Percentiles rank a stretch among this genome's conserved stretches.
phyloP scores from a whole-genome alignment of 495 filamentous ascomycete genomes.

The Thozetella sp. region DNA sequence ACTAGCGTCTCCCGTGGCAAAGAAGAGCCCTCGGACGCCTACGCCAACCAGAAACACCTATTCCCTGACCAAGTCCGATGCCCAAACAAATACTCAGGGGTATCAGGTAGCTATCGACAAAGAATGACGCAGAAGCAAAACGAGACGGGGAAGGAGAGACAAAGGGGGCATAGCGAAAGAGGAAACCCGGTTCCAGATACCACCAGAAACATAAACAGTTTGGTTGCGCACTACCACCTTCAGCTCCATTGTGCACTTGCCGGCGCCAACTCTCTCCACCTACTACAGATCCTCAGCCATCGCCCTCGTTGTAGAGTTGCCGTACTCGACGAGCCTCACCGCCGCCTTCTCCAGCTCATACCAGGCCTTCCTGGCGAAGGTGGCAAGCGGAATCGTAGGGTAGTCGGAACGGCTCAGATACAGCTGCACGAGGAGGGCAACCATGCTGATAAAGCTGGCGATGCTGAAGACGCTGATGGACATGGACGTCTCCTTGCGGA shows the following conservation, averaged over 20 bases:
- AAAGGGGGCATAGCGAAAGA: too few species aligned
- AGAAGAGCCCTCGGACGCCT: background rate
- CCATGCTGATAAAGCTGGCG: conserved; percentile 76
- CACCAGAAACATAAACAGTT: background rate
- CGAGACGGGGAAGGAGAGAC: too few species aligned
- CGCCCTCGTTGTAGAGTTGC: conserved; percentile 16
- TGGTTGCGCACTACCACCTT: background rate
- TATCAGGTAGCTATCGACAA: background rate
- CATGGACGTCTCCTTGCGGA: conserved; percentile 77
- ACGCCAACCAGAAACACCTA: background rate
- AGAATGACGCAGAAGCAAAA: background rate
- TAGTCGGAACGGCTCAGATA: conserved; percentile 68
- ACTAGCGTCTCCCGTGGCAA: too few species aligned
- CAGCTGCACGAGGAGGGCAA: conserved; percentile 66
- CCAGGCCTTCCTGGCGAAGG: conserved; percentile 50
- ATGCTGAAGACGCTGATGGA: conserved; percentile 77
- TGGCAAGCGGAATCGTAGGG: conserved; percentile 62
- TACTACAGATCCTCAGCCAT: too few species aligned
- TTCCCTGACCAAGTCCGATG: background rate
- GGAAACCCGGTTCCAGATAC: too few species aligned
- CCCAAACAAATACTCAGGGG: background rate
- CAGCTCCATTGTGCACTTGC: background rate
- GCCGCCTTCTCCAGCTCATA: conserved; percentile 23
- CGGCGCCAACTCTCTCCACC: too few species aligned
- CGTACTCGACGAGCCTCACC: conserved; percentile 26